Evolutionary conservation across 202 grass and related monocot species (phyloP), one percentile per base, ranked within the genome.

Genomic region (Zoysia matrella): DNA sequence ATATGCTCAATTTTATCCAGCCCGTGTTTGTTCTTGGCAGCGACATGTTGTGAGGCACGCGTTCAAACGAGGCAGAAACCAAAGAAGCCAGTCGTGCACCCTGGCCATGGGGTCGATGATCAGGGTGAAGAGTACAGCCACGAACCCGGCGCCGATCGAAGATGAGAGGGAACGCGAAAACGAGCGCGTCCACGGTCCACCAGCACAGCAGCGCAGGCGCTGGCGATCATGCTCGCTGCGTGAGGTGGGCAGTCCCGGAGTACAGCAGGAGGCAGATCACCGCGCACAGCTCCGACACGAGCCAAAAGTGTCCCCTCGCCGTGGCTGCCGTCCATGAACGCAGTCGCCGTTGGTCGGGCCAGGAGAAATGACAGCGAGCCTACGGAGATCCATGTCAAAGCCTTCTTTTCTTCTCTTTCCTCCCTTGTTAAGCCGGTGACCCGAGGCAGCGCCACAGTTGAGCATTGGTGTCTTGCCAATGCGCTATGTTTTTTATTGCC

Each of bases 181-280:
- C 62, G 14, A 67, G 76, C 5, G 63, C 50, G 13, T 78, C 75
- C 60, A 77, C 60, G 22, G 22, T 30, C 22, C 22, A 30, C 22
- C 22, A 30, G 22, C 22, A 30, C 22, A 30, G 22, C 22, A 30
- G 22, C 22, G 22, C 22, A 30, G 22, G 22, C 22, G 22, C 22
- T 30, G 13, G 3, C 41, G 51, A 42, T 15, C 41, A 72, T 40
- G 57, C 11, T 73, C 15, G 22, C 22, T 65, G 47, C 39, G 49
- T 74, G 71, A 56, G 69, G 71, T 57, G 60, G n/a, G 74, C 74
- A 0, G 69, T 42, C 50, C 72, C 42, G 3, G 54, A 30, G 48
- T 54, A 82, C 47, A 72, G 45, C 30, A 81, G 56, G 47, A 72
- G 47, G 69, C 79, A 73, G 47, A 58, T 8, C 62, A 68, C 18